Conservation (phyloP, 2,329 filamentous ascomycete species). For the Chrysosphaeria jannelii region DNA sequence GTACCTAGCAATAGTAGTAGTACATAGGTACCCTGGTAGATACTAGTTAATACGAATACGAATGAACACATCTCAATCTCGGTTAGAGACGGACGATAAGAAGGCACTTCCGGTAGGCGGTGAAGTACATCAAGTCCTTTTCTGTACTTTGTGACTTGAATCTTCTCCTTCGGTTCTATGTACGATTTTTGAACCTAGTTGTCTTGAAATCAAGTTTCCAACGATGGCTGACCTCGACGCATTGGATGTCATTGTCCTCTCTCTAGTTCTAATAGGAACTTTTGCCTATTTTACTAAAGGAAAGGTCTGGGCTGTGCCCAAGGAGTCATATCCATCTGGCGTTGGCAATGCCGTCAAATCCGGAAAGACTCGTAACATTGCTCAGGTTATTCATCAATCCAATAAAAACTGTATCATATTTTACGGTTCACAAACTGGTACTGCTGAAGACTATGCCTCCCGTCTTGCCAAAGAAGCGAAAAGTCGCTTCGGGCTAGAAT, state of each 20-base stretch:
- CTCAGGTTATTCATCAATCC: constrained; percentile 86
- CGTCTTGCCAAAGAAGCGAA: constrained; percentile 90
- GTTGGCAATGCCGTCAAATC: constrained; percentile 42
- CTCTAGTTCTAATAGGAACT: constrained; percentile 57
- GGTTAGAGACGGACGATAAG: too few relatives aligned
- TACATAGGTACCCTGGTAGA: too few relatives aligned
- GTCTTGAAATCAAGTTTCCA: too few relatives aligned
- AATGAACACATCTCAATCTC: too few relatives aligned
- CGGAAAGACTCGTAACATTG: constrained; percentile 66
- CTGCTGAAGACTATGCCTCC: constrained; percentile 92
- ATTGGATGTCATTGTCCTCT: constrained; percentile 77
- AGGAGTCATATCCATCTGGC: constrained; percentile 62
- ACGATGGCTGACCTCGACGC: constrained; percentile 89
- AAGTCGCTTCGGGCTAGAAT: constrained; percentile 83
- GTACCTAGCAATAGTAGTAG: too few relatives aligned
- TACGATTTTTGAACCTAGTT: too few relatives aligned
- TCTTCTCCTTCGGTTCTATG: too few relatives aligned
- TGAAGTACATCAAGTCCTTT: too few relatives aligned
- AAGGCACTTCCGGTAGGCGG: too few relatives aligned
- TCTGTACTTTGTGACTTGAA: too few relatives aligned
- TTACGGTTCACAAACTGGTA: constrained; percentile 95
- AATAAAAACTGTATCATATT: constrained; percentile 96
- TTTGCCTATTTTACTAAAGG: constrained; percentile 95
- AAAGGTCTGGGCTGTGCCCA: constrained; percentile 65
- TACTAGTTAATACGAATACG: too few relatives aligned